A percentile compares a stretch with the other conserved stretches of the same genome.
These are phyloP conservation scores for Lachancea nothofagi DNA, from an alignment of 805 yeast species.

Conservation along the genomic window DNA sequence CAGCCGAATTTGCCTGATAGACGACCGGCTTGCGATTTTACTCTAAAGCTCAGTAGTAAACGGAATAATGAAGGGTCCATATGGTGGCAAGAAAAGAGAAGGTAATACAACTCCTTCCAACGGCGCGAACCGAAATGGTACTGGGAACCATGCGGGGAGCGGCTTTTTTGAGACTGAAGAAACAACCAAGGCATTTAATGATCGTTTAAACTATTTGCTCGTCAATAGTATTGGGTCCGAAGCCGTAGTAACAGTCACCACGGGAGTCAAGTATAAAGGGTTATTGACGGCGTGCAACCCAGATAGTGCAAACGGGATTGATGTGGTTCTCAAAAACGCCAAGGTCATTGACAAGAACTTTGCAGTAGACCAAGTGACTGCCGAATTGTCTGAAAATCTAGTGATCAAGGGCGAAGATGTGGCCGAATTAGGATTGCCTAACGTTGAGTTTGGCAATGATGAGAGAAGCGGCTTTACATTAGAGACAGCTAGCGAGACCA, in stretches of 20 bases:
- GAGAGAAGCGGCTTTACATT: slow-evolving; percentile 20
- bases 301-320: slow-evolving; percentile 41
- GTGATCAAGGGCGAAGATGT: slow-evolving; percentile 33
- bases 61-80: slow-evolving; percentile 16
- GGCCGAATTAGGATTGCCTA: slow-evolving; percentile 37
- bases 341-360: slow-evolving; percentile 34
- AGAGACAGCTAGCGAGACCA: slow-evolving; percentile 11
- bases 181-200: slow-evolving; percentile 40
- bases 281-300: slow-evolving; percentile 46
- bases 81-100: slow-evolving; percentile 14
- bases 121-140: slow-evolving; percentile 8
- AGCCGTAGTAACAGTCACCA: slow-evolving; percentile 52
- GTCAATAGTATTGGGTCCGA: slow-evolving; percentile 55
- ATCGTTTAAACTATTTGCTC: slow-evolving; percentile 50
- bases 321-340: slow-evolving; percentile 53
- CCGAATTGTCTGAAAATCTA: slow-evolving; percentile 22
- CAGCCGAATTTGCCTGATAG: not conserved
- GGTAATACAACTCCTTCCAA: slow-evolving; percentile 6
- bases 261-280: slow-evolving; percentile 60
- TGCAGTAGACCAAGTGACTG: slow-evolving; percentile 31
- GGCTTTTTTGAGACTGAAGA: slow-evolving; percentile 26
- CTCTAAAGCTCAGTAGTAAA: not conserved
- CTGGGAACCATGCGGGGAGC: slow-evolving; percentile 2
- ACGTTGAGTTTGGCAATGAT: slow-evolving; percentile 27
- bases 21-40: not conserved